A percentile compares a stretch with the other conserved stretches of the same genome.
Conservation (phyloP, 139 green algal genomes). For the Chlamydomonas incerta region DNA sequence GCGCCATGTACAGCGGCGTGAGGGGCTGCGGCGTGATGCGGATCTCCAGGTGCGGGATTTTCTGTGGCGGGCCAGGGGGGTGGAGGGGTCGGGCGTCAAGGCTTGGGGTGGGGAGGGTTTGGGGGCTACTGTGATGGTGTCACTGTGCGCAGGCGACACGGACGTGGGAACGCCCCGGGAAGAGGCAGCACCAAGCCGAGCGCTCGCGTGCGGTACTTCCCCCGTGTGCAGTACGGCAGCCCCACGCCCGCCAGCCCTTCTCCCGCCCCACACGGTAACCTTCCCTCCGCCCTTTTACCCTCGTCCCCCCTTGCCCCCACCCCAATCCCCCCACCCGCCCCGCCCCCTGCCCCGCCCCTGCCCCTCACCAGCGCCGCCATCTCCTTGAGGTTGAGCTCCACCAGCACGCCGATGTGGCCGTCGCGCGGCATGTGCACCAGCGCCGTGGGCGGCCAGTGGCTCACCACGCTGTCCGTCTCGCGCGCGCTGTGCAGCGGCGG, state of each 20-base stretch:
- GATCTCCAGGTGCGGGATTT: constrained; percentile 30
- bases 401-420: constrained; percentile 33
- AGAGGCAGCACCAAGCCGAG: no score
- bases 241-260: no score
- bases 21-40: constrained; percentile 44
- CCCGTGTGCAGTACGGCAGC: no score
- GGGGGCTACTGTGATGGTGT: no score
- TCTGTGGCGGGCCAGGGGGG: constrained; percentile 6
- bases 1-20: constrained; percentile 43
- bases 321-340: no score
- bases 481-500: constrained; percentile 5
- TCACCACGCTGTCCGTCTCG: not conserved
- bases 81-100: not conserved
- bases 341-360: not conserved
- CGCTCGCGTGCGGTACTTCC: no score
- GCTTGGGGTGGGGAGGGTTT: not conserved
- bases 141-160: no score
- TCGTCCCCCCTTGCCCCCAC: not conserved
- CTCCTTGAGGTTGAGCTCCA: constrained; percentile 49
- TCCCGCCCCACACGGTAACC: no score
- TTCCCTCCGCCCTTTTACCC: no score
- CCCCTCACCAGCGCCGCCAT: constrained; percentile 37
- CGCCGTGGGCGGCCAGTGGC: constrained; percentile 41
- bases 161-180: no score
- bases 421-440: constrained; percentile 79